A percentile compares a stretch with the other conserved stretches of the same genome.
Evolutionary conservation across 192 early-diverging fungal genomes (phyloP).

Genomic region (Backusella parvicylindrica): DNA sequence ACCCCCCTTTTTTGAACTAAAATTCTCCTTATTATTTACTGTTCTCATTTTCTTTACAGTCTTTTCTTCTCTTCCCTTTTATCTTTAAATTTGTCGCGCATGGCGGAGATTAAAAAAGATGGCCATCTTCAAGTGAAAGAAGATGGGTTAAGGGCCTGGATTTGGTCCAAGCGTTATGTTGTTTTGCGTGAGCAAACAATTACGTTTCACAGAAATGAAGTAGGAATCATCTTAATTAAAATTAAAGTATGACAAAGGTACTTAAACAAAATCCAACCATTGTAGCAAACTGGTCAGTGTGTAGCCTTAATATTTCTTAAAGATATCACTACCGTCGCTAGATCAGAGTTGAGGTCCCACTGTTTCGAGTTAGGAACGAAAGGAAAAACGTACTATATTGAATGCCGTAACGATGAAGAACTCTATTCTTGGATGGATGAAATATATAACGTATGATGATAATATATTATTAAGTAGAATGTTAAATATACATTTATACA

Average conservation of each 20-base stretch:
- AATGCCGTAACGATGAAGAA: constrained; percentile 95
- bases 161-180: constrained; percentile 95
- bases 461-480: constrained; percentile 3
- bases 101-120: constrained; percentile 62
- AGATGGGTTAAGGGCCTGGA: constrained; percentile 84
- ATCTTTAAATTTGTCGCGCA: constrained; percentile 9
- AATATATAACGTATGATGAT: constrained; percentile 76
- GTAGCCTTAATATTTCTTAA: constrained; percentile 87
- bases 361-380: constrained; percentile 93
- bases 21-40: constrained; percentile 7
- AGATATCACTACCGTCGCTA: constrained; percentile 82
- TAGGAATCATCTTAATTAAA: constrained; percentile 31
- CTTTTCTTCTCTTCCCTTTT: constrained; percentile 8
- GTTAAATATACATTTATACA: background rate
- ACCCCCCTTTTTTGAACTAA: background rate
- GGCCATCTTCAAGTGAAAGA: constrained; percentile 89
- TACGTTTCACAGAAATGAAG: constrained; percentile 94
- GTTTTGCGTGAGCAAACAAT: constrained; percentile 85
- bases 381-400: constrained; percentile 86
- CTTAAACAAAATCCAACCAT: background rate
- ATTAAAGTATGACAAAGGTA: background rate
- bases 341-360: constrained; percentile 86
- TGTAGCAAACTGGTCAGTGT: constrained; percentile 81
- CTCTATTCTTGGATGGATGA: constrained; percentile 98
- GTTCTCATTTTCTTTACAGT: constrained; percentile 12